Percentiles rank a stretch among this genome's conserved stretches.
phyloP scores from a whole-genome alignment of 2,329 filamentous ascomycete species.

The Paraconiothyrium brasiliense region DNA sequence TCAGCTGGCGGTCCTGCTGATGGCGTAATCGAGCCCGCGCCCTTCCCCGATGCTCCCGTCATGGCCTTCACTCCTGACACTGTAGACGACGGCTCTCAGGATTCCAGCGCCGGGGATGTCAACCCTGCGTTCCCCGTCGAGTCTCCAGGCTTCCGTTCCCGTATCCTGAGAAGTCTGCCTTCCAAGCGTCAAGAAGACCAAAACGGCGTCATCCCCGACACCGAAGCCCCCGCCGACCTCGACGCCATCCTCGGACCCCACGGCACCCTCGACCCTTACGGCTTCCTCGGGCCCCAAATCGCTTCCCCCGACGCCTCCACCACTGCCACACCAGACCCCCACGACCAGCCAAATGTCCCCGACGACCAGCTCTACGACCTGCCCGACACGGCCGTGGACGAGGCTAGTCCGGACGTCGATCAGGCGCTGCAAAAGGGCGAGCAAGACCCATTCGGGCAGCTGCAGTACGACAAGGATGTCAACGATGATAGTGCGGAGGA shows the following conservation, averaged over 20 bases:
- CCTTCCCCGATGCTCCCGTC: background rate
- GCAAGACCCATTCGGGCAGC: constrained; percentile 15
- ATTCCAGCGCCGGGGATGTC: background rate
- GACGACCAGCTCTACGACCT: background rate
- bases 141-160: constrained; percentile 1
- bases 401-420: constrained; percentile 12
- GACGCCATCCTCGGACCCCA: constrained; percentile 14
- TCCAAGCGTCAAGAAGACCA: background rate
- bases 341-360: background rate
- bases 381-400: constrained; percentile 9
- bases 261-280: constrained; percentile 14
- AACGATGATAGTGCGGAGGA: background rate
- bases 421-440: background rate
- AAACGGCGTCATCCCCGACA: constrained; percentile 10
- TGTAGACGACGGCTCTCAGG: background rate
- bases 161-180: constrained; percentile 1
- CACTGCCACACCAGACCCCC: background rate
- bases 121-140: background rate
- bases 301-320: background rate
- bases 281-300: constrained; percentile 4
- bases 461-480: background rate
- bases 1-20: background rate
- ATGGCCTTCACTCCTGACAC: background rate
- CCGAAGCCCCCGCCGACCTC: constrained; percentile 4
- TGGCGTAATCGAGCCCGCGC: background rate